Evolutionary conservation across 2,329 filamentous ascomycete genomes (phyloP), one percentile per base, ranked within the genome.

Genomic region (Sclerotinia trifoliorum): DNA sequence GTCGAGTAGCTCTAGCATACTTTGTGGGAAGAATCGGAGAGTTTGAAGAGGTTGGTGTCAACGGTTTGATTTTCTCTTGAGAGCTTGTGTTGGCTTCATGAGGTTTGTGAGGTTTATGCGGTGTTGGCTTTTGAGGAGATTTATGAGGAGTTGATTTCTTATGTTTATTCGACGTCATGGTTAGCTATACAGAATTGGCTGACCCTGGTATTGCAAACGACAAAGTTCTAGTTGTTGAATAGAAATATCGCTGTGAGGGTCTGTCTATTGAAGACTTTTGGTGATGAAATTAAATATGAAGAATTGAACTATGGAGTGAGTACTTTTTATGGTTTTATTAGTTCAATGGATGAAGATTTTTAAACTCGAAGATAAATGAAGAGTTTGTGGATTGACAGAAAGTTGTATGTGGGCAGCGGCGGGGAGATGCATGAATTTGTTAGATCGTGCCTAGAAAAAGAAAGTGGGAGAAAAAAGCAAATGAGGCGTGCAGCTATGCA

Each of bases 111-210:
- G 8, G 1, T 26, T 39, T 49, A 15, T 39, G 32, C 24, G 32
- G 10, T 3, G 44, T 24, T 5, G 21, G 13, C 0, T 39, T 35
- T 5, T 35, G 44, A 62, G 58, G 21, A 15, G 46, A 26, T 48
- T 62, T 39, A 3, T 24, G 46, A 26, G 46, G 46, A 21, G 21
- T 39, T 3, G 60, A 24, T 26, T 15, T 62, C 46, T 51, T 51
- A 7, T 51, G 32, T 5, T 62, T 62, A 49, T 51, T 62, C 19
- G 60, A 39, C 4, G 46, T 26, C 60, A 62, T 62, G 46, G 39
- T 62, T 13, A 35, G 5, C 35, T 10, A 8, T 13, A 49, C 21
- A 51, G 60, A 6, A 39, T 21, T 26, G 21, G 39, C 4, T 2
- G 13, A 26, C 11, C 8, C 6, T 35, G 32, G 6, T 35, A 35